A percentile compares a stretch with the other conserved stretches of the same genome.
Evolutionary conservation across 78 protist genomes (phyloP).

Genomic region (Chrysochromulina tobinii): DNA sequence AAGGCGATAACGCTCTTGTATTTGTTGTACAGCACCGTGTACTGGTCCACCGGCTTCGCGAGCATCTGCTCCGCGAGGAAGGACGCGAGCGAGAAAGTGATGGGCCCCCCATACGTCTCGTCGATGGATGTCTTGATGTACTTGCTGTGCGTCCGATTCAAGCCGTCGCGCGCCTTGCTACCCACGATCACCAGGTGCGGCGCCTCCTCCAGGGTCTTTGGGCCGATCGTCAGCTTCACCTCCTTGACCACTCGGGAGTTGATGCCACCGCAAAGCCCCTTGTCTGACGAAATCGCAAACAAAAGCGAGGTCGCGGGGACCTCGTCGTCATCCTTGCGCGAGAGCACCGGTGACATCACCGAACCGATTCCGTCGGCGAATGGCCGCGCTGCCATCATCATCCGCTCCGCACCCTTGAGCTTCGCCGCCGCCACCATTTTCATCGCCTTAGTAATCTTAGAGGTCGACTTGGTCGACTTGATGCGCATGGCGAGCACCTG

Average conservation of each 20-base stretch:
- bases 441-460: constrained; percentile 67
- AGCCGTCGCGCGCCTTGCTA: constrained; percentile 41
- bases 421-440: constrained; percentile 66
- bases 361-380: neutral
- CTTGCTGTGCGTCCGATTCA: neutral
- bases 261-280: constrained; percentile 73
- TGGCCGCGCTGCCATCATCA: constrained; percentile 11
- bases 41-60: constrained; percentile 10
- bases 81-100: constrained; percentile 54
- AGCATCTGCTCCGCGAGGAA: constrained; percentile 32
- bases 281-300: constrained; percentile 48
- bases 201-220: too few species aligned
- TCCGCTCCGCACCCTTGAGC: constrained; percentile 42
- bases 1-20: constrained; percentile 40
- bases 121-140: neutral
- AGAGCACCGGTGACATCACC: neutral
- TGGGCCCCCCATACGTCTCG: constrained; percentile 48
- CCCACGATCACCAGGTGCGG: constrained; percentile 33
- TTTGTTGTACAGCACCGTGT: neutral
- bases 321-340: neutral
- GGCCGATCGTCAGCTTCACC: neutral
- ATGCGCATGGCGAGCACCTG: constrained; percentile 36
- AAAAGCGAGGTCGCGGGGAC: neutral
- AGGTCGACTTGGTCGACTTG: constrained; percentile 37
- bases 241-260: constrained; percentile 27